phyloP scores from a whole-genome alignment of 768 basidiomycete species.

The Aureoboletus auriporus region DNA sequence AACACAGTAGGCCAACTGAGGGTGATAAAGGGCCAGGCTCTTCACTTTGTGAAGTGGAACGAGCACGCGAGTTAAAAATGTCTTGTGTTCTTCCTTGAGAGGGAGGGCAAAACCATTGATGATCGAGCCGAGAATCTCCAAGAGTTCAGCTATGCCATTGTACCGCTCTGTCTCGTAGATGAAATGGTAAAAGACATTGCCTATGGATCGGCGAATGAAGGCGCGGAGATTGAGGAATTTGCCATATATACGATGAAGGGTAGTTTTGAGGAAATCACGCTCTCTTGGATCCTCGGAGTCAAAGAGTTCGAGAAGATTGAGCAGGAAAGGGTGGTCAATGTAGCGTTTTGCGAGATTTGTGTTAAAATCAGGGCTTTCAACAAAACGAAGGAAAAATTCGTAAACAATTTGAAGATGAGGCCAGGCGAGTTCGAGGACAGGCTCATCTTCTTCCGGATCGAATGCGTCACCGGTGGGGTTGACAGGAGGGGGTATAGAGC shows the following conservation, averaged over 20 bases:
- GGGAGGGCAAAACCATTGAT: slow-evolving; percentile 99
- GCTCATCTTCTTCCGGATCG: slow-evolving; percentile 99
- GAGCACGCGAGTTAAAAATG: slow-evolving; percentile 88
- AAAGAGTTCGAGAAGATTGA: slow-evolving; percentile 95
- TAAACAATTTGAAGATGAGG: slow-evolving; percentile 99
- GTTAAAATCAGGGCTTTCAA: slow-evolving; percentile 97
- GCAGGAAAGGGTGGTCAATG: slow-evolving; percentile 93
- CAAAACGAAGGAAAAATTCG: slow-evolving; percentile 98
- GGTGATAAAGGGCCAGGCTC: slow-evolving; percentile 95
- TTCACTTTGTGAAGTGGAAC: slow-evolving; percentile 98
- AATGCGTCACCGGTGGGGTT: slow-evolving; percentile 98
- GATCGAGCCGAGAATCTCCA: slow-evolving; percentile 98
- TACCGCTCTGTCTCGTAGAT: slow-evolving; percentile 98
- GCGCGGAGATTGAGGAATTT: slow-evolving; percentile 99
- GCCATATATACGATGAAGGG: slow-evolving; percentile 97
- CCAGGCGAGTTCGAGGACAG: slow-evolving; percentile 98
- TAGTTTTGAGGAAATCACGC: slow-evolving; percentile 99
- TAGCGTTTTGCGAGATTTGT: slow-evolving; percentile 96
- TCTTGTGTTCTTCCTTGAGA: slow-evolving; percentile 99
- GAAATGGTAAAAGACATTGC: slow-evolving; percentile 99
- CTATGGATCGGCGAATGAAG: slow-evolving; percentile 98
- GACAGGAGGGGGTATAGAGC: slow-evolving; percentile 98
- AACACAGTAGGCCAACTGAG: slow-evolving; percentile 98
- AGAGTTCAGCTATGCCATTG: slow-evolving; percentile 96
- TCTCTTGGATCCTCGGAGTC: slow-evolving; percentile 99